Evolutionary conservation across 2,329 filamentous ascomycete genomes (phyloP).

Genomic region (Trichophaea hybrida): DNA sequence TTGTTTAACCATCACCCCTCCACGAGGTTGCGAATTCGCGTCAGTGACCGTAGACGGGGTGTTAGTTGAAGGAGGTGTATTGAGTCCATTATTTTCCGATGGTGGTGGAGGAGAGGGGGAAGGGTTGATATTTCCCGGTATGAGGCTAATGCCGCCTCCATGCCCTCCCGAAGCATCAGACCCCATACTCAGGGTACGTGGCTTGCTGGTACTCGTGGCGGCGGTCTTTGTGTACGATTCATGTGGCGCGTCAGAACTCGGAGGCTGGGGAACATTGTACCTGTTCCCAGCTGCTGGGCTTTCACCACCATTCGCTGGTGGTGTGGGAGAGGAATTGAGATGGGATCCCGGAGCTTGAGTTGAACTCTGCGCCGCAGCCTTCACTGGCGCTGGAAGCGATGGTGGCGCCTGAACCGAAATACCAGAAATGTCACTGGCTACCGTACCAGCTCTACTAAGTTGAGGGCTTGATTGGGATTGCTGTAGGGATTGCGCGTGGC

Average conservation of each 20-base stretch:
- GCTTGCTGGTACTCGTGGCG: too few relatives aligned
- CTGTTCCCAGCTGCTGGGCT: background rate
- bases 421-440: background rate
- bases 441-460: background rate
- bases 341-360: background rate
- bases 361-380: background rate
- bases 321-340: background rate
- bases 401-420: background rate
- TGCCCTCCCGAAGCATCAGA: too few relatives aligned
- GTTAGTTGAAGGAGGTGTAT: background rate
- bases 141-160: too few relatives aligned
- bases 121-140: background rate
- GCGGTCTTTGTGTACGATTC: too few relatives aligned
- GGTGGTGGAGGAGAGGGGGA: background rate
- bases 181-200: too few relatives aligned
- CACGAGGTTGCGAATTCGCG: background rate
- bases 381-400: background rate
- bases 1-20: background rate
- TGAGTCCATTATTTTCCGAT: background rate
- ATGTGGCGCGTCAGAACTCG: too few relatives aligned
- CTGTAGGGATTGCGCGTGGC: slow-evolving; percentile 2
- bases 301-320: background rate
- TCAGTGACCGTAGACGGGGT: background rate
- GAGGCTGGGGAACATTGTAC: too few relatives aligned
- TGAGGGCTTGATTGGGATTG: background rate